These are phyloP conservation scores for Suillus subaureus DNA, from an alignment of 768 basidiomycete genomes.

Conservation along the genomic window DNA sequence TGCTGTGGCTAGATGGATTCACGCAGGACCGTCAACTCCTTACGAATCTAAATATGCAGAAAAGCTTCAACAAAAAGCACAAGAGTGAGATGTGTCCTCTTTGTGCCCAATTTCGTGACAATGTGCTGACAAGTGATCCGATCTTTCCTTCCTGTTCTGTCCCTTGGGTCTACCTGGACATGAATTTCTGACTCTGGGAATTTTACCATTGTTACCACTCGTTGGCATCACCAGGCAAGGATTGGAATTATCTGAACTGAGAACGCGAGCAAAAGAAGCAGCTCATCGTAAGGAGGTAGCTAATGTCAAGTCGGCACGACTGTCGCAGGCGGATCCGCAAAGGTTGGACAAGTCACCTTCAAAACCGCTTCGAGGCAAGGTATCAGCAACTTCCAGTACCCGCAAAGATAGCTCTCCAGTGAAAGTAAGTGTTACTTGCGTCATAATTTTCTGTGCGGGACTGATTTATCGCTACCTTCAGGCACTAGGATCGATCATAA, in stretches of 20 bases:
- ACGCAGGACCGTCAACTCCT: conserved; percentile 11
- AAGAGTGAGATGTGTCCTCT: conserved; percentile 53
- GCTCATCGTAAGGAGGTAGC: conserved; percentile 34
- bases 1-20: conserved; percentile 17
- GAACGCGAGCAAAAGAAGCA: conserved; percentile 27
- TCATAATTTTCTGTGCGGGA: neutral
- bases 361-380: conserved; percentile 6
- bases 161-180: conserved; percentile 5
- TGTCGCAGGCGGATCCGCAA: conserved; percentile 13
- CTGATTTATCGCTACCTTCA: conserved; percentile 32
- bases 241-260: conserved; percentile 41
- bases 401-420: conserved; percentile 72
- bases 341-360: conserved; percentile 12
- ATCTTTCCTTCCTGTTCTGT: conserved; percentile 17
- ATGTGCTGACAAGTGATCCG: conserved; percentile 21
- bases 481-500: conserved; percentile 83
- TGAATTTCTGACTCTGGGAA: conserved; percentile 10
- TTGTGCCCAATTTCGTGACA: conserved; percentile 12
- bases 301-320: conserved; percentile 19
- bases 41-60: conserved; percentile 64
- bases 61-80: conserved; percentile 63
- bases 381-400: conserved; percentile 15
- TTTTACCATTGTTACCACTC: conserved; percentile 2
- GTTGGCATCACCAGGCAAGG: conserved; percentile 40
- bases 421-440: conserved; percentile 44